Evolutionary conservation across 768 basidiomycete genomes (phyloP).

Genomic region (Hebeloma cylindrosporum): DNA sequence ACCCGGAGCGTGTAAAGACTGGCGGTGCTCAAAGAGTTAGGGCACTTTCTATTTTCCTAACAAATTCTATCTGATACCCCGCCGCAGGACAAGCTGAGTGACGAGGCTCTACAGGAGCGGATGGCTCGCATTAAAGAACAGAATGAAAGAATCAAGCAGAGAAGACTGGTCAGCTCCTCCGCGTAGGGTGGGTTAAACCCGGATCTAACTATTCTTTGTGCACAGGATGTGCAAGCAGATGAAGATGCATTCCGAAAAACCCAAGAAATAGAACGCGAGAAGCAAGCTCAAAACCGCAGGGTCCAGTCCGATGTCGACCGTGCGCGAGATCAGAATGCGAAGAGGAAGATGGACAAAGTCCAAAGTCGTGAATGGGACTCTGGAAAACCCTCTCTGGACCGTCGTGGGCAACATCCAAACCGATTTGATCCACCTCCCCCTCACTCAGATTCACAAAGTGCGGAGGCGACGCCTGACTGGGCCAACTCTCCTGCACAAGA

Average conservation of each 20-base stretch:
- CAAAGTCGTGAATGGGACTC: constrained; percentile 85
- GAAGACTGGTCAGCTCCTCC: constrained; percentile 48
- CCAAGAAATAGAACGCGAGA: constrained; percentile 62
- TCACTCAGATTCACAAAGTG: constrained; percentile 1
- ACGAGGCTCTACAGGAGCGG: constrained; percentile 64
- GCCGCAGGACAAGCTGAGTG: constrained; percentile 71
- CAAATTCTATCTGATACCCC: background rate
- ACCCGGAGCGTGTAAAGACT: constrained; percentile 82
- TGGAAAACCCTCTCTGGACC: constrained; percentile 47
- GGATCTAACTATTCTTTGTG: constrained; percentile 3
- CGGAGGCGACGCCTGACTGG: background rate
- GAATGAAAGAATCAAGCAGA: constrained; percentile 76
- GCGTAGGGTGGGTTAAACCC: constrained; percentile 6
- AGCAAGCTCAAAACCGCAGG: constrained; percentile 56
- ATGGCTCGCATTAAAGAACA: constrained; percentile 71
- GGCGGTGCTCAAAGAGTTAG: constrained; percentile 70
- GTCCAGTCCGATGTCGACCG: constrained; percentile 69
- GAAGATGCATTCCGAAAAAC: constrained; percentile 75
- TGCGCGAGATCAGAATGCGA: constrained; percentile 76
- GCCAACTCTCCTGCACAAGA: constrained; percentile 3
- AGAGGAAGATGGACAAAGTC: constrained; percentile 78
- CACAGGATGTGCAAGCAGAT: constrained; percentile 77
- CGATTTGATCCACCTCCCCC: constrained; percentile 3
- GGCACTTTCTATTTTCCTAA: background rate
- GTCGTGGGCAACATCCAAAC: constrained; percentile 8